These are phyloP conservation scores for Suillus americanus DNA, from an alignment of 768 basidiomycete species.

Conservation along the genomic window DNA sequence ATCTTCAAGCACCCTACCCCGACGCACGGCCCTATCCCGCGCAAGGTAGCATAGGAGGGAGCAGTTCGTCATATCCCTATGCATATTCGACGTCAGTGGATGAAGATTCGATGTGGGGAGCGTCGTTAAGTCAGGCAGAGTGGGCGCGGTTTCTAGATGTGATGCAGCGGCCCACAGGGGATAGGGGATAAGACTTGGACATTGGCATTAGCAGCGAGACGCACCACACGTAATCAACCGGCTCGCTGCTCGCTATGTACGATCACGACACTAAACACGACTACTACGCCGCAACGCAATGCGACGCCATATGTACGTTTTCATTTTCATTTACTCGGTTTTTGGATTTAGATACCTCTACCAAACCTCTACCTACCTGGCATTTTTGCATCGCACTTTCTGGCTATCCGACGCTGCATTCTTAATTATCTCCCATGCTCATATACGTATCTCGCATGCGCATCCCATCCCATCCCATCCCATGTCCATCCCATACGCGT, in stretches of 20 bases:
- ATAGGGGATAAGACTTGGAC: conserved; percentile 16
- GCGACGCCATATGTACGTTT: background rate
- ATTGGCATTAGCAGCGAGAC: background rate
- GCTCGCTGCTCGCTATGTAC: background rate
- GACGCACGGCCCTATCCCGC: background rate
- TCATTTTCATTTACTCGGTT: background rate
- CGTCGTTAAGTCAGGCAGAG: conserved; percentile 74
- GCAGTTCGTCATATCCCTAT: conserved; percentile 22
- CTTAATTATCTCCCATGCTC: conserved; percentile 13
- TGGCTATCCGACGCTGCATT: conserved; percentile 7
- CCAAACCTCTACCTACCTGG: background rate
- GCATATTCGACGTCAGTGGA: conserved; percentile 47
- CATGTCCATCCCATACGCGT: background rate
- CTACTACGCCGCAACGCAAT: background rate
- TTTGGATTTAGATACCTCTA: conserved; percentile 3
- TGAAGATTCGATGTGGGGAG: conserved; percentile 71
- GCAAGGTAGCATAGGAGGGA: background rate
- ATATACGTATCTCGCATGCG: background rate
- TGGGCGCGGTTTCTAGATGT: conserved; percentile 69
- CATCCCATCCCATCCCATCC: background rate
- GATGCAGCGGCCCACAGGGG: conserved; percentile 47
- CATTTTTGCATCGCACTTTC: conserved; percentile 5
- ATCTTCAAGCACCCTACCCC: background rate
- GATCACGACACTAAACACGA: background rate
- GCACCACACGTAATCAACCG: background rate